These are phyloP conservation scores for Skeletonema tropicum DNA, from an alignment of 108 stramenopile species.

Conservation along the genomic window DNA sequence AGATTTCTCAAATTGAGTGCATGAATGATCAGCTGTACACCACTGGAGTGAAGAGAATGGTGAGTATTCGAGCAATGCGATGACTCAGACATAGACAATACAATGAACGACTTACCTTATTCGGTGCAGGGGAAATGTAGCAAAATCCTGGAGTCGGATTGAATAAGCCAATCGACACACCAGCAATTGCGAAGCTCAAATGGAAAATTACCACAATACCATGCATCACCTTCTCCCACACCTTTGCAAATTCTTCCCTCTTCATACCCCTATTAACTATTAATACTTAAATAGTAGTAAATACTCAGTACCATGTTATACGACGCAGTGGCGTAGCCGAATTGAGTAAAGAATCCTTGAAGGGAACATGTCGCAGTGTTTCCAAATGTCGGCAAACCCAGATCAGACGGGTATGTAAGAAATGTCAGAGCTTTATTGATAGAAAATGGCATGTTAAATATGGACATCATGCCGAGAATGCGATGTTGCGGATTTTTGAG, in stretches of 20 bases:
- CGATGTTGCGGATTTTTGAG: slow-evolving; percentile 24
- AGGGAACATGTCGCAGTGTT: no score
- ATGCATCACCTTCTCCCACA: neutral
- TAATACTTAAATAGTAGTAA: slow-evolving; percentile 9
- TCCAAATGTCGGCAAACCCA: slow-evolving; percentile 8
- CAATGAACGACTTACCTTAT: no score
- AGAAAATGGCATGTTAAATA: neutral
- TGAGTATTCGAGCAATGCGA: no score
- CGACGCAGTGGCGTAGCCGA: no score
- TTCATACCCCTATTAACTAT: neutral
- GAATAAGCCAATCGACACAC: no score
- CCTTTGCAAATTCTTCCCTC: neutral
- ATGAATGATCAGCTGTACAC: no score
- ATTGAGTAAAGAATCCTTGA: no score
- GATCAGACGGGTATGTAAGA: neutral
- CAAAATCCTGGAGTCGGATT: slow-evolving; percentile 7
- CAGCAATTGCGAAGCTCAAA: slow-evolving; percentile 7
- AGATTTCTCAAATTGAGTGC: neutral
- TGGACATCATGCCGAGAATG: no score
- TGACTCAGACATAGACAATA: no score
- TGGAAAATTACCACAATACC: neutral
- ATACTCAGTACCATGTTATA: no score
- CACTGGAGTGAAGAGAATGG: no score
- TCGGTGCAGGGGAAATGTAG: neutral
- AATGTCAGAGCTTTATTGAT: slow-evolving; percentile 1